Evolutionary conservation across 192 early-diverging fungal species (phyloP).

Genomic region (Rhizophagus prolifer): DNA sequence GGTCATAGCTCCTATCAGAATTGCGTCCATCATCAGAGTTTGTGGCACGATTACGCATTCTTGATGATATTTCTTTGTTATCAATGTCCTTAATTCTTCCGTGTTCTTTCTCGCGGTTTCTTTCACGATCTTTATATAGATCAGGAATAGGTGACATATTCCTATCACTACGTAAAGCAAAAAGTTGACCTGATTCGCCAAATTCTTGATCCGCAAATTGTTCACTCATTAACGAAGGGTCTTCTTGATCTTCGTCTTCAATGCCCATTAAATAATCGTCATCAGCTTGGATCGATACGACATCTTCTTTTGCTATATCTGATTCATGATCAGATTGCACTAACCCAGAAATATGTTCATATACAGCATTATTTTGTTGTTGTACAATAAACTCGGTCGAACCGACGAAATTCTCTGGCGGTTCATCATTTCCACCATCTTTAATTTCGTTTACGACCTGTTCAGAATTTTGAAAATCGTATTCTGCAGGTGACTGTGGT

Average conservation of each 20-base stretch:
- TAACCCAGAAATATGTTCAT: slow-evolving; percentile 1
- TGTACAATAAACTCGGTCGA: background rate
- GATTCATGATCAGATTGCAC: slow-evolving; percentile 10
- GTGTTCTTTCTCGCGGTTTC: background rate
- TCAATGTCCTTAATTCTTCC: background rate
- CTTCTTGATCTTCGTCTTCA: slow-evolving; percentile 7
- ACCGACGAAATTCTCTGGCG: background rate
- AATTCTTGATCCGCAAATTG: background rate
- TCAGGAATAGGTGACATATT: background rate
- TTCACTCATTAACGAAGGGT: background rate
- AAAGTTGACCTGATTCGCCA: background rate
- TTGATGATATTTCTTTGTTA: background rate
- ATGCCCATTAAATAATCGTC: slow-evolving; percentile 4
- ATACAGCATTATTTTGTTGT: background rate
- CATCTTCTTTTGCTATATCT: slow-evolving; percentile 25
- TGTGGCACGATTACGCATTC: slow-evolving; percentile 1
- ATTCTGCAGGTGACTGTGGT: background rate
- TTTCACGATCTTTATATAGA: background rate
- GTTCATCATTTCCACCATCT: background rate
- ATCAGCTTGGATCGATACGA: slow-evolving; percentile 22
- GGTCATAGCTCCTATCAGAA: slow-evolving; percentile 12
- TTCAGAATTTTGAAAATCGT: background rate
- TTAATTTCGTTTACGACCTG: background rate
- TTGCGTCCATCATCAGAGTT: slow-evolving; percentile 15
- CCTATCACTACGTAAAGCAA: background rate